phyloP scores from a whole-genome alignment of 1,139 yeast genomes.

The Groenewaldozyma sp. region DNA sequence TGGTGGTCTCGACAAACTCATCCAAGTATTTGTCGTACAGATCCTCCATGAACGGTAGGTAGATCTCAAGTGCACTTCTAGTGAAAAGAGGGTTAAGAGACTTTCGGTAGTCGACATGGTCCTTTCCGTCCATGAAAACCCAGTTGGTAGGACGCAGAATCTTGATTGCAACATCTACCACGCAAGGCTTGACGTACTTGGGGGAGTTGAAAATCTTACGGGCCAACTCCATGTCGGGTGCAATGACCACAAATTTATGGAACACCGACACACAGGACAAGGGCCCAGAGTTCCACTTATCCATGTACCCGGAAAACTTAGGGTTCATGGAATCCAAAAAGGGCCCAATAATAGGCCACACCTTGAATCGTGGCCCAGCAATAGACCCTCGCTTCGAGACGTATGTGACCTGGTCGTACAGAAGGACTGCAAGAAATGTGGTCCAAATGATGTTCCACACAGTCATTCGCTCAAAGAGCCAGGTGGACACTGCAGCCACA shows the following conservation, averaged over 20 bases:
- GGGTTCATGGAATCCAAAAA: constrained; percentile 94
- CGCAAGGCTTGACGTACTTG: constrained; percentile 87
- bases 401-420: constrained; percentile 76
- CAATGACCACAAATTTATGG: constrained; percentile 95
- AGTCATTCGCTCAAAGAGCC: constrained; percentile 10
- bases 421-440: constrained; percentile 41
- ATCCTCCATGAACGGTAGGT: constrained; percentile 74
- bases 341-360: constrained; percentile 96
- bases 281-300: constrained; percentile 93
- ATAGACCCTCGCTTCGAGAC: constrained; percentile 72
- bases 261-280: constrained; percentile 92
- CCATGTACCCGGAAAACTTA: constrained; percentile 83
- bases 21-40: constrained; percentile 76
- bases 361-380: constrained; percentile 79
- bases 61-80: constrained; percentile 68
- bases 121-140: constrained; percentile 96
- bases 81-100: constrained; percentile 86
- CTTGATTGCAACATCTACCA: constrained; percentile 91
- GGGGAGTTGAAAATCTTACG: constrained; percentile 84
- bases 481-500: not conserved
- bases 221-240: constrained; percentile 81
- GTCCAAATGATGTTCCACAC: constrained; percentile 43
- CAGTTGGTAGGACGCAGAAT: constrained; percentile 91
- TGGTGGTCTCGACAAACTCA: constrained; percentile 47
- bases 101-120: constrained; percentile 85